Evolutionary conservation across 352 stramenopile genomes (phyloP).

Genomic region (Globisporangium spiculum): DNA sequence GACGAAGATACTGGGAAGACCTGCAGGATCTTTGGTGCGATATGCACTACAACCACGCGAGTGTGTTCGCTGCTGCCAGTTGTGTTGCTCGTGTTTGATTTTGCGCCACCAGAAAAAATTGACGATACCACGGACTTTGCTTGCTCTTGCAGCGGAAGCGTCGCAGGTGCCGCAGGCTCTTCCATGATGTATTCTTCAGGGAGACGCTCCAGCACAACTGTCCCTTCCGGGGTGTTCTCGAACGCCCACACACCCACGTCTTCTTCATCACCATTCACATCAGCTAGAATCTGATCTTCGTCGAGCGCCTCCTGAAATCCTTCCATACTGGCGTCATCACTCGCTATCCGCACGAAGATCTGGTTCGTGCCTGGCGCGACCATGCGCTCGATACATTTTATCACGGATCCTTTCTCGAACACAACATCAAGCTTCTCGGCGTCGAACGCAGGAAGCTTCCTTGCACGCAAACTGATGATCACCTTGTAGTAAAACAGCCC

Average conservation of each 20-base stretch:
- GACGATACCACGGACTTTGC: constrained; percentile 67
- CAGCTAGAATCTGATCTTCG: constrained; percentile 1
- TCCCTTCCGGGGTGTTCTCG: constrained; percentile 57
- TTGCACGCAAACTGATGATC: constrained; percentile 43
- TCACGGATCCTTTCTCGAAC: constrained; percentile 50
- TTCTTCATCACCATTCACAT: constrained; percentile 27
- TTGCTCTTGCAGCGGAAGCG: constrained; percentile 54
- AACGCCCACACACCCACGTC: constrained; percentile 57
- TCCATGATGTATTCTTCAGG: constrained; percentile 37
- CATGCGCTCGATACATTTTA: constrained; percentile 51
- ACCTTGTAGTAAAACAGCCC: constrained; percentile 70
- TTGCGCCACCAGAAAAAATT: constrained; percentile 48
- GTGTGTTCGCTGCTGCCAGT: constrained; percentile 17
- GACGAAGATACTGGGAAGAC: constrained; percentile 56
- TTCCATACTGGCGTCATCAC: constrained; percentile 7
- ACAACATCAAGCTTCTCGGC: constrained; percentile 48
- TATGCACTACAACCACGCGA: constrained; percentile 13
- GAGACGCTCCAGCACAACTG: constrained; percentile 58
- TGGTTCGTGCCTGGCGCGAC: constrained; percentile 59
- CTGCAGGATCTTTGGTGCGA: constrained; percentile 50
- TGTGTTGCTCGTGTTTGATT: constrained; percentile 14
- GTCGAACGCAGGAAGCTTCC: constrained; percentile 44
- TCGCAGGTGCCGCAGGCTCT: constrained; percentile 5
- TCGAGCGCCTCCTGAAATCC: constrained; percentile 16
- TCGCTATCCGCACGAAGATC: constrained; percentile 52